Evolutionary conservation across 129 eudicot genomes (phyloP).

Genomic region (Escallonia rubra): DNA sequence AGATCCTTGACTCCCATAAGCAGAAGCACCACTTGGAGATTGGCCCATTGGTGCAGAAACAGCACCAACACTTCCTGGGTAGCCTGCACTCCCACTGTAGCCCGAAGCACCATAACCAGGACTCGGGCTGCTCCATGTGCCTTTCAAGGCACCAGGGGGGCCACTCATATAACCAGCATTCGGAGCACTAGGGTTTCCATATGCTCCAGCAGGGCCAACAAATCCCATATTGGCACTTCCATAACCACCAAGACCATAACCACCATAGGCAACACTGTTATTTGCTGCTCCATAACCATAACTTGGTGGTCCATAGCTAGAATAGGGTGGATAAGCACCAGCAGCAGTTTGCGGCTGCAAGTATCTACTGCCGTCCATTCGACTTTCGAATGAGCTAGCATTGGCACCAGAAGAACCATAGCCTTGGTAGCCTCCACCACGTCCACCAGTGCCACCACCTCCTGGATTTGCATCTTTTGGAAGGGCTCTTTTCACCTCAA

Average conservation of each 20-base stretch:
- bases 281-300: conserved; percentile 70
- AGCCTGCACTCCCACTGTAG: conserved; percentile 38
- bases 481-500: conserved; percentile 83
- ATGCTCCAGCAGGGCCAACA: conserved; percentile 52
- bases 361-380: conserved; percentile 77
- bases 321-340: conserved; percentile 66
- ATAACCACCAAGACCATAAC: conserved; percentile 69
- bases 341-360: conserved; percentile 77
- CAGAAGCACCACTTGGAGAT: conserved; percentile 72
- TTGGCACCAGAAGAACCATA: conserved; percentile 72
- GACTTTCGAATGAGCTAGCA: conserved; percentile 59
- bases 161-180: conserved; percentile 62
- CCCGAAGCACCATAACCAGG: conserved; percentile 65
- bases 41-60: conserved; percentile 60
- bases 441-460: conserved; percentile 41
- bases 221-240: conserved; percentile 67
- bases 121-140: conserved; percentile 60
- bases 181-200: conserved; percentile 60
- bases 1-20: conserved; percentile 64
- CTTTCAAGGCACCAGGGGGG: conserved; percentile 55
- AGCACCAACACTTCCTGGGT: conserved; percentile 36
- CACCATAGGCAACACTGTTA: conserved; percentile 69
- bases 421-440: conserved; percentile 64
- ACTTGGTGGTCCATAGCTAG: conserved; percentile 59
- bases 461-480: conserved; percentile 77